These are phyloP conservation scores for Alternaria brassicae DNA, from an alignment of 2,329 filamentous ascomycete species.

Conservation along the genomic window DNA sequence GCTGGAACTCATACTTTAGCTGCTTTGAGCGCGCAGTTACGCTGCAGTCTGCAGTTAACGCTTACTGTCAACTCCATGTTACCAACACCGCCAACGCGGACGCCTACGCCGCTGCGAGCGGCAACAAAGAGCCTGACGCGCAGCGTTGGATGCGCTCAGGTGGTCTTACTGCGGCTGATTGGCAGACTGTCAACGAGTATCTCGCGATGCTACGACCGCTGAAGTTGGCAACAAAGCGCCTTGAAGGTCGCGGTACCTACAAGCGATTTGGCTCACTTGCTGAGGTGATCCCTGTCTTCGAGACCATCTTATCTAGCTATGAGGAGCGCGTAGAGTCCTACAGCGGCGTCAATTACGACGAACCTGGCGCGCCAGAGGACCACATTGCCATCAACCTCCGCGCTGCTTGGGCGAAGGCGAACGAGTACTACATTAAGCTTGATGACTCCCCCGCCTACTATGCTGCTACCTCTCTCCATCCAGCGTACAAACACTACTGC, in stretches of 20 bases:
- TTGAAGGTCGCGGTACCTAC: neutral
- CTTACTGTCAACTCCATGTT: neutral
- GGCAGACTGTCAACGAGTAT: conserved; percentile 4
- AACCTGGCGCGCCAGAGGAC: neutral
- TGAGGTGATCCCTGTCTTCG: conserved; percentile 7
- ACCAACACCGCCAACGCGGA: neutral
- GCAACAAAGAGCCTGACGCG: neutral
- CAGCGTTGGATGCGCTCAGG: neutral
- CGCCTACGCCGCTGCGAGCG: neutral
- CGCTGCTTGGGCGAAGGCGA: conserved; percentile 3
- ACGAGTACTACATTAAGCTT: conserved; percentile 9
- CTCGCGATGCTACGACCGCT: conserved; percentile 1
- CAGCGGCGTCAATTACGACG: neutral
- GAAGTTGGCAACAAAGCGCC: conserved; percentile 3
- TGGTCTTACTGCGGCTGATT: conserved; percentile 4
- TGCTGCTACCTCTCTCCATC: conserved; percentile 7
- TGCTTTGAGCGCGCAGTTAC: neutral
- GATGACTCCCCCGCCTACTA: conserved; percentile 7
- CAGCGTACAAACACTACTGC: conserved; percentile 9
- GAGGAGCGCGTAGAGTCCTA: neutral
- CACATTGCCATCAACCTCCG: conserved; percentile 9
- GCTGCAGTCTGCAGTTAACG: neutral
- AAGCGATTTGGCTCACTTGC: neutral
- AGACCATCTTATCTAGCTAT: neutral
- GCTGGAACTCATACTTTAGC: neutral